These are phyloP conservation scores for Colletotrichum coccodes DNA, from an alignment of 2,329 filamentous ascomycete species.

Conservation along the genomic window DNA sequence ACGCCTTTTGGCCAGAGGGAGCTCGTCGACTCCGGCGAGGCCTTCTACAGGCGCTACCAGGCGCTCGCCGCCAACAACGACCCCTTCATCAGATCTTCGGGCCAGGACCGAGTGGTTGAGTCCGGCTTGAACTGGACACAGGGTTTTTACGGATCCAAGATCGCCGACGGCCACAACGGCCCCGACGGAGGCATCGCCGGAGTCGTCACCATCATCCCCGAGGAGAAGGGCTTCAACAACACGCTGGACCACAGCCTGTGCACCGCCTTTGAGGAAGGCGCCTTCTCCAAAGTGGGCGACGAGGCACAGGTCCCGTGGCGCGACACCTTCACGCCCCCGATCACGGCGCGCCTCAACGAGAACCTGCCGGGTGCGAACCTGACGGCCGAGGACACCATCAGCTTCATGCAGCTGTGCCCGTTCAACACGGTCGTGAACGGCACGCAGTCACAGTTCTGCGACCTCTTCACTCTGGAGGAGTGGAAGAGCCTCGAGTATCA, in stretches of 20 bases:
- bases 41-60: constrained; percentile 80
- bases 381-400: constrained; percentile 69
- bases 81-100: constrained; percentile 79
- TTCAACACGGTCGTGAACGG: constrained; percentile 81
- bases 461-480: constrained; percentile 76
- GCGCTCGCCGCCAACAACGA: constrained; percentile 64
- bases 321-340: constrained; percentile 71
- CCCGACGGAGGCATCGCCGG: constrained; percentile 57
- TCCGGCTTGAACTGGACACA: constrained; percentile 81
- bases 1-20: constrained; percentile 74
- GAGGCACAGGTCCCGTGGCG: constrained; percentile 68
- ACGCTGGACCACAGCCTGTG: constrained; percentile 82
- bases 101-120: constrained; percentile 75
- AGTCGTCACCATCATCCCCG: constrained; percentile 74
- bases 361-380: constrained; percentile 76
- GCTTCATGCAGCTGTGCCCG: constrained; percentile 89
- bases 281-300: constrained; percentile 57
- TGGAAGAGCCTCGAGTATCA: constrained; percentile 87
- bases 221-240: constrained; percentile 77
- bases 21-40: constrained; percentile 78
- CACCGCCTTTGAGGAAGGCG: constrained; percentile 72
- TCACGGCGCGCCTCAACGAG: constrained; percentile 75
- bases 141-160: constrained; percentile 70
- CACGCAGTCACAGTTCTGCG: constrained; percentile 77
- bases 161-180: constrained; percentile 47